phyloP scores from a whole-genome alignment of 2,329 filamentous ascomycete species.

The Cercospora sojina region DNA sequence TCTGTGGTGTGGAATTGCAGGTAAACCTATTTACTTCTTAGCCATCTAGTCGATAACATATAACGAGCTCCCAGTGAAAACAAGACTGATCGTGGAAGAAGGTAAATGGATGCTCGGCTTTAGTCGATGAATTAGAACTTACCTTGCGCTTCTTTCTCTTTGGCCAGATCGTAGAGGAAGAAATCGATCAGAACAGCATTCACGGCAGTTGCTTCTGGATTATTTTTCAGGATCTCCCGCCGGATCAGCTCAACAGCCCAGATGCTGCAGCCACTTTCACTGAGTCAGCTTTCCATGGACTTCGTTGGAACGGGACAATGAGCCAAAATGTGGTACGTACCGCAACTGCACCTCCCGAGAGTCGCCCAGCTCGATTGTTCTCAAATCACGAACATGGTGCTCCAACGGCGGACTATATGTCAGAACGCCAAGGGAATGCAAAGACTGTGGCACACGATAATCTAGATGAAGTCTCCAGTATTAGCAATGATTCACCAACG shows the following conservation, averaged over 20 bases:
- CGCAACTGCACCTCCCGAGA: slow-evolving; percentile 84
- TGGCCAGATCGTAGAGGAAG: slow-evolving; percentile 93
- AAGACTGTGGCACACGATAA: slow-evolving; percentile 92
- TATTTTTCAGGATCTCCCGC: slow-evolving; percentile 70
- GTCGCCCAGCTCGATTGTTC: slow-evolving; percentile 68
- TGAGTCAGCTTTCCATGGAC: slow-evolving; percentile 13
- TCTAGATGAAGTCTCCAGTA: slow-evolving; percentile 50
- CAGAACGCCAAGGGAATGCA: slow-evolving; percentile 78
- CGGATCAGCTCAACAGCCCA: slow-evolving; percentile 92
- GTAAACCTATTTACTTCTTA: slow-evolving; percentile 22
- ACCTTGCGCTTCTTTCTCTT: slow-evolving; percentile 67
- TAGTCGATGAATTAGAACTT: slow-evolving; percentile 19
- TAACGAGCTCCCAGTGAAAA: neutral
- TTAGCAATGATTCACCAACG: slow-evolving; percentile 14
- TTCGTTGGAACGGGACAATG: neutral
- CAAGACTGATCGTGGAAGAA: neutral
- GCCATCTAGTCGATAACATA: slow-evolving; percentile 3
- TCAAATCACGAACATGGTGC: slow-evolving; percentile 63
- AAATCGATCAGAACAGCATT: slow-evolving; percentile 97
- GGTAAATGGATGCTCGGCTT: neutral
- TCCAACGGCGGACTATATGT: slow-evolving; percentile 80
- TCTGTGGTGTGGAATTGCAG: slow-evolving; percentile 25
- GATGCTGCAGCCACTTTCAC: slow-evolving; percentile 71
- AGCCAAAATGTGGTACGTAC: slow-evolving; percentile 13
- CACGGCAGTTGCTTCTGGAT: slow-evolving; percentile 63